These are phyloP conservation scores for Crotalaria pallida DNA, from an alignment of 306 rosid species.

Conservation along the genomic window DNA sequence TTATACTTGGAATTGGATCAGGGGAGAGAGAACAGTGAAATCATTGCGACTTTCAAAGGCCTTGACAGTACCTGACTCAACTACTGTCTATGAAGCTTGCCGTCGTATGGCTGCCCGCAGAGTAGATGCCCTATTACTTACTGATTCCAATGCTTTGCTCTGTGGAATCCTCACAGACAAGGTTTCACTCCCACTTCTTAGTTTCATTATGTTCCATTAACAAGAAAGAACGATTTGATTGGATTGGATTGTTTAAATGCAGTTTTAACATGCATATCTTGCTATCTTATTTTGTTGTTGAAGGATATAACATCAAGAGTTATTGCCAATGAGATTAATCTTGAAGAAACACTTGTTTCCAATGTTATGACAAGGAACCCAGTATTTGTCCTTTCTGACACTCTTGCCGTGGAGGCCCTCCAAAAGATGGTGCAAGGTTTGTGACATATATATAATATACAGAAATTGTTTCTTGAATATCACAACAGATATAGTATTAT, in stretches of 20 bases:
- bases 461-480: too few species aligned
- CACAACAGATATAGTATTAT: too few species aligned
- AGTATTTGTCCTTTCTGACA: slow-evolving; percentile 79
- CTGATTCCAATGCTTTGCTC: slow-evolving; percentile 91
- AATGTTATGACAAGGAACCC: slow-evolving; percentile 96
- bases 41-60: slow-evolving; percentile 85
- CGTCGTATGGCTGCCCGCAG: slow-evolving; percentile 87
- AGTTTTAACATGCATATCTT: not conserved
- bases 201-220: not conserved
- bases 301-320: slow-evolving; percentile 92
- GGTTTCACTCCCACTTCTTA: slow-evolving; percentile 37
- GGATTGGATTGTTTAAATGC: not conserved
- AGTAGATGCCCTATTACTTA: slow-evolving; percentile 82
- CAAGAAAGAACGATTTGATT: not conserved
- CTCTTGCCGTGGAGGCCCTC: slow-evolving; percentile 98
- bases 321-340: slow-evolving; percentile 65
- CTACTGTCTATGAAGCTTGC: slow-evolving; percentile 76
- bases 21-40: slow-evolving; percentile 90
- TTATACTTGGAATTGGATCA: slow-evolving; percentile 33
- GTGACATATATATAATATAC: not conserved
- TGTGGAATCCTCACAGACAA: slow-evolving; percentile 98
- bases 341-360: slow-evolving; percentile 79
- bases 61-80: slow-evolving; percentile 81
- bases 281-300: slow-evolving; percentile 17
- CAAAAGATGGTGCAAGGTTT: slow-evolving; percentile 99